These are phyloP conservation scores for Mucor ambiguus DNA, from an alignment of 371 early-diverging fungal genomes.

Conservation along the genomic window DNA sequence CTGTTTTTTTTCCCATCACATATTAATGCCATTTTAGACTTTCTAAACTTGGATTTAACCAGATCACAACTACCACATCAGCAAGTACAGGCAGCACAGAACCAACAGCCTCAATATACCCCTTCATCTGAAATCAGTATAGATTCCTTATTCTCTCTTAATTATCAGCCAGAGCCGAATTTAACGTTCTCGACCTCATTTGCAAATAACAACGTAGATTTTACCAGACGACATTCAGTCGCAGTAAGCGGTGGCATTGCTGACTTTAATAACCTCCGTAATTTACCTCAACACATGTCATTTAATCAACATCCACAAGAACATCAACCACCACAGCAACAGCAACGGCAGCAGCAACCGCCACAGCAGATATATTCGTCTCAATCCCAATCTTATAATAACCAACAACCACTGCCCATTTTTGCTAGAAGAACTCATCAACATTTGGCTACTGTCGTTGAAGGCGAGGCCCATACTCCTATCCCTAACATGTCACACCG, in stretches of 20 bases:
- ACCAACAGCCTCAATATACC: constrained; percentile 21
- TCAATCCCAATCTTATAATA: neutral
- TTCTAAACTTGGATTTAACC: constrained; percentile 14
- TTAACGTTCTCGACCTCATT: neutral
- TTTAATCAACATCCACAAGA: neutral
- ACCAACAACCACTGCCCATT: neutral
- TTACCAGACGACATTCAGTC: constrained; percentile 23
- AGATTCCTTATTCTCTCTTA: constrained; percentile 7
- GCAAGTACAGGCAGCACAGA: neutral
- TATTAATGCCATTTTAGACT: constrained; percentile 8
- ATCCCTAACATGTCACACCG: constrained; percentile 15
- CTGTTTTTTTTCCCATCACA: constrained; percentile 8
- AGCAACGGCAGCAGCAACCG: neutral
- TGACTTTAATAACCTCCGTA: constrained; percentile 13
- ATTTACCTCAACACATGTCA: neutral
- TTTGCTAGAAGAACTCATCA: constrained; percentile 1
- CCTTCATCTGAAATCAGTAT: constrained; percentile 8
- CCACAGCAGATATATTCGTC: neutral
- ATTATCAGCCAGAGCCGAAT: neutral
- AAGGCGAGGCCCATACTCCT: constrained; percentile 3
- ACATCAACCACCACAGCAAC: constrained; percentile 6
- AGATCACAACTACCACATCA: constrained; percentile 6
- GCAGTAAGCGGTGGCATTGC: constrained; percentile 18
- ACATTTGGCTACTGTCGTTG: constrained; percentile 16
- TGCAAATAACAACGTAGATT: neutral